Percentiles rank a stretch among this genome's conserved stretches.
These are phyloP conservation scores for Trametes hirsuta DNA, from an alignment of 1,284 basidiomycete species.

Conservation along the genomic window DNA sequence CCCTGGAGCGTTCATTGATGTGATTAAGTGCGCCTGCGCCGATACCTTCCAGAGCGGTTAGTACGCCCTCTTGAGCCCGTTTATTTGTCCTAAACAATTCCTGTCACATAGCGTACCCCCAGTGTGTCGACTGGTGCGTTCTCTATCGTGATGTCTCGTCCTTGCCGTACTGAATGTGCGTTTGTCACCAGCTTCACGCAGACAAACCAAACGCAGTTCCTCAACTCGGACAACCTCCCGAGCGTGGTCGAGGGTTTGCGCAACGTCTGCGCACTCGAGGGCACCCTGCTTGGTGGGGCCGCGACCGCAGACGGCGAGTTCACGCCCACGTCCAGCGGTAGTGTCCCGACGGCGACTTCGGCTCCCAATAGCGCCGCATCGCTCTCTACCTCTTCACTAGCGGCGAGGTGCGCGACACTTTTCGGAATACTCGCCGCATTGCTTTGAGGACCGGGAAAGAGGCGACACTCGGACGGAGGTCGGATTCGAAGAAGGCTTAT, in stretches of 20 bases:
- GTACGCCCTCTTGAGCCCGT: conserved; percentile 1
- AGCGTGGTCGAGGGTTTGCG: conserved; percentile 52
- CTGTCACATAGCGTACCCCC: conserved; percentile 48
- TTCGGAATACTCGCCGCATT: conserved; percentile 1
- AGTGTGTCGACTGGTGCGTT: conserved; percentile 70
- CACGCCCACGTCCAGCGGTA: conserved; percentile 32
- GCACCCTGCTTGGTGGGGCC: conserved; percentile 55
- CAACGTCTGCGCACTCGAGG: conserved; percentile 54
- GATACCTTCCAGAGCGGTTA: conserved; percentile 62
- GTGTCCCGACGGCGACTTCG: conserved; percentile 22
- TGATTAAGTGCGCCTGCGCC: conserved; percentile 70
- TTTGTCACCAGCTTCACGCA: conserved; percentile 49
- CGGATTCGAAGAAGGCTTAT: conserved; percentile 8
- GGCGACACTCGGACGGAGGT: neutral
- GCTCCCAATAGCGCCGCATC: conserved; percentile 2
- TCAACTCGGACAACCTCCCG: conserved; percentile 50
- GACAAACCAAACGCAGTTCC: conserved; percentile 58
- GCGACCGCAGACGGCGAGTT: conserved; percentile 50
- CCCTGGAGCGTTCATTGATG: conserved; percentile 61
- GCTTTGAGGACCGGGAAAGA: neutral
- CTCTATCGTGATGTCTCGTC: neutral
- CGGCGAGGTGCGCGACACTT: neutral
- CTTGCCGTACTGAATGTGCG: neutral
- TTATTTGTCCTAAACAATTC: neutral
- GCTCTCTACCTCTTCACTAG: neutral